Base-by-base conservation (phyloP, 805 yeast species). In the Metschnikowia drakensbergensis region DNA sequence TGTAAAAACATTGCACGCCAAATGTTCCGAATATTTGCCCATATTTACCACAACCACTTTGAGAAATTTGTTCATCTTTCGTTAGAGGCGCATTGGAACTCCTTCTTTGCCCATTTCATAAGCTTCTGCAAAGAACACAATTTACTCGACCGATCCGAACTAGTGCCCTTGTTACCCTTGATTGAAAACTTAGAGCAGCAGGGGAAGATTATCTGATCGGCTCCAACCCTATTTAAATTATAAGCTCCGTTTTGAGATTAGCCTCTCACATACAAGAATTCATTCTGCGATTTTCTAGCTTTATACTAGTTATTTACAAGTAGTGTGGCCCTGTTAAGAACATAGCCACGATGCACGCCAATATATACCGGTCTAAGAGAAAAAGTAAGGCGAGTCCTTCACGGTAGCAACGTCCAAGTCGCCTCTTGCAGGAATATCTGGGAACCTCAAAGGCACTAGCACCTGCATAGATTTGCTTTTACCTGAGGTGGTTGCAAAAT, bases 41-140 rank as follows among this genome's bases (percentile, higher is more conserved):
- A 91, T 63, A 83, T 94, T 34, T 94, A 91, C 65, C 88, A 89
- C 68, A 89, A 90, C 65, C 99, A 94, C 65, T 94, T 90, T 67
- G 99, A 92, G 56, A 89, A 86, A 62, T 79, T 92, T 25, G 82
- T 92, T n/a, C 97, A 94, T 65, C 69, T 94, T 50, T 84, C 96
- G 1, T 67, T 94, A 51, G 99, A 94, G 64, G 97, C 98, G 0
- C 98, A 94, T 65, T 94, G 96, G 96, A 94, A 94, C 66, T 91
- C 98, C 3, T 88, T 91, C 58, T 94, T 95, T 68, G 94, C 96
- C 11, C 99, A 94, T 64, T 94, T 87, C 61, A 79, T 92, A 38
- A 85, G 96, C 46, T 88, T 94, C 61, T 80, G 86, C 10, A 84
- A 85, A 55, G 96, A 90, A 55, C 94, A 88, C 65, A 84, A 81